Evolutionary conservation across 2,329 filamentous ascomycete genomes (phyloP), one percentile per base, ranked within the genome.

Genomic region (Epicoccum nigrum): DNA sequence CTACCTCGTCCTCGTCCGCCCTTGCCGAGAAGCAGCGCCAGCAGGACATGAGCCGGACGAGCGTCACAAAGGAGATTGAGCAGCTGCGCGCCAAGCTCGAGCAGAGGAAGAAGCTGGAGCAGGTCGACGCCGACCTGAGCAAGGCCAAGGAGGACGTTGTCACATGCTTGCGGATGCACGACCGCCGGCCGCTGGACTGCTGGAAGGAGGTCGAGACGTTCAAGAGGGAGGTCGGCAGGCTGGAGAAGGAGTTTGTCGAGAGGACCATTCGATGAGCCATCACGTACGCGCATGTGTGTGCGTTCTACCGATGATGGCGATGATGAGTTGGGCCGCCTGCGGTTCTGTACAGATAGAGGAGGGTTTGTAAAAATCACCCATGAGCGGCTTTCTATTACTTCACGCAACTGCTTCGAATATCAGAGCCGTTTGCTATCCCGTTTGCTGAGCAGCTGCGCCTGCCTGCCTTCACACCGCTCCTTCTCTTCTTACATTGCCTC

Each of bases 151-250:
- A 84, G 62, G 85, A 87, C 53, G 86, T 97, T 48, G 84, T 94
- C 57, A 82, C 83, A 64, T 97, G 93, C 73, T 79, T 97, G 79
- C 81, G 89, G 56, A 82, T 87, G 68, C 87, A 97, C 74, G 92
- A 97, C 76, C 82, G 91, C 59, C 83, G 91, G 73, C 92, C 93
- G 71, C 79, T 97, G 70, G 90, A 97, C 79, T 97, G 93, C 82
- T 97, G 90, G 89, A 83, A 86, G 75, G 92, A 97, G 83, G 91
- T 97, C 19, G 88, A 95, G 78, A 81, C 80, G 16, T 97, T 97
- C 76, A 96, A 92, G 84, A 83, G 83, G 65, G 90, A 96, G 81
- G 92, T 97, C 42, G 85, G 89, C 63, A 86, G 85, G 77, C 75
- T 97, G 75, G 93, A 97, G 83, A 87, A 85, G 76, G 81, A 81